phyloP scores from a whole-genome alignment of 1,284 basidiomycete genomes.

The Boletus smithii region DNA sequence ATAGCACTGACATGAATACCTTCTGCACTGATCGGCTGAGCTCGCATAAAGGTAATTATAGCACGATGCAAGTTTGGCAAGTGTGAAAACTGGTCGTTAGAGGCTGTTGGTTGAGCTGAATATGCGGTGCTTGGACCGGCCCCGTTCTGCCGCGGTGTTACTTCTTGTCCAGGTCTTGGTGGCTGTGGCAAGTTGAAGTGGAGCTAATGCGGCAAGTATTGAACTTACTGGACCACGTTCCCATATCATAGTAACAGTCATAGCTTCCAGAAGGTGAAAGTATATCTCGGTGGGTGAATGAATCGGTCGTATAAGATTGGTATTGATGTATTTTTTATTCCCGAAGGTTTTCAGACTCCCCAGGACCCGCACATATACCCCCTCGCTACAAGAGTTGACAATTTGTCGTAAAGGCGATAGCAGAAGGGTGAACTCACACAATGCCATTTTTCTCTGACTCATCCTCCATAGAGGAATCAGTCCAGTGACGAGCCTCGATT shows the following conservation, averaged over 20 bases:
- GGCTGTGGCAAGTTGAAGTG: conserved; percentile 20
- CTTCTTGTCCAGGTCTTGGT: conserved; percentile 29
- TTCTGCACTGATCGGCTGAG: conserved; percentile 43
- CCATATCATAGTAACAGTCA: conserved; percentile 45
- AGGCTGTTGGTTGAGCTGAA: conserved; percentile 26
- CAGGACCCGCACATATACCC: conserved; percentile 79
- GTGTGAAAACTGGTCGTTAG: conserved; percentile 49
- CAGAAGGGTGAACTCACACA: conserved; percentile 31
- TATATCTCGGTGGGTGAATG: conserved; percentile 78
- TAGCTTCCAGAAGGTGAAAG: conserved; percentile 68
- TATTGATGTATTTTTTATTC: conserved; percentile 79
- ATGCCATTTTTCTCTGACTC: conserved; percentile 46
- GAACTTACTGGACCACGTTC: conserved; percentile 46
- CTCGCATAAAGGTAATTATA: conserved; percentile 60
- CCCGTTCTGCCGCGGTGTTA: conserved; percentile 14
- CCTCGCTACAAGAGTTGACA: conserved; percentile 51
- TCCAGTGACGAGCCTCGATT: conserved; percentile 89
- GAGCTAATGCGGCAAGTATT: neutral
- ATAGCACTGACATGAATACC: conserved; percentile 66
- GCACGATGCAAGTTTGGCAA: conserved; percentile 60
- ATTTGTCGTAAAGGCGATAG: neutral
- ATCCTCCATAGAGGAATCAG: conserved; percentile 64
- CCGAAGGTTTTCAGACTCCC: conserved; percentile 90
- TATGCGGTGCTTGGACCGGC: conserved; percentile 26
- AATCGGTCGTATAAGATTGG: conserved; percentile 66